phyloP scores from a whole-genome alignment of 306 rosid genomes.

The Quercus alba region DNA sequence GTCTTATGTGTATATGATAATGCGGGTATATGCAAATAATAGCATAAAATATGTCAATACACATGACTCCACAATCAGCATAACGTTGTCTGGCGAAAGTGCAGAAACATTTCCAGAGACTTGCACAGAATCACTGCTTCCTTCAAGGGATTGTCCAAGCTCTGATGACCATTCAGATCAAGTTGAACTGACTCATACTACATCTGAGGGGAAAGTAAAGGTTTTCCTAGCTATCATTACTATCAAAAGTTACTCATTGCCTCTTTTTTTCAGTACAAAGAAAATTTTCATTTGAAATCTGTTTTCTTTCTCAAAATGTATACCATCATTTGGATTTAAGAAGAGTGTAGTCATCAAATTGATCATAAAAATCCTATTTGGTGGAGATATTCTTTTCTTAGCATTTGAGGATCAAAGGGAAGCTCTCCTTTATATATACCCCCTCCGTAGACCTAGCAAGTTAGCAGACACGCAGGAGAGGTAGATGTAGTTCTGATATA shows the following conservation, averaged over 20 bases:
- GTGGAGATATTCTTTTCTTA: background rate
- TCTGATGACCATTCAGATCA: background rate
- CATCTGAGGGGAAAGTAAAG: background rate
- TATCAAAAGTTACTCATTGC: too few species aligned
- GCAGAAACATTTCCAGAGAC: background rate
- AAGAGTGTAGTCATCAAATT: background rate
- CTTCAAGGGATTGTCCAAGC: background rate
- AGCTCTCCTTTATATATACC: too few species aligned
- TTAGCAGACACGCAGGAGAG: too few species aligned
- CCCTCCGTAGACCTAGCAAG: too few species aligned
- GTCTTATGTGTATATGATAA: constrained; percentile 1
- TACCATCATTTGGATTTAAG: background rate
- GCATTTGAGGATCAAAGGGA: too few species aligned
- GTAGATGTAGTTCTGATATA: too few species aligned
- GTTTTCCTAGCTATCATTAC: background rate
- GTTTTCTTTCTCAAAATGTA: background rate
- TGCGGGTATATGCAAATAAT: background rate
- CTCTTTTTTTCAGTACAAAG: too few species aligned
- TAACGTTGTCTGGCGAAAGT: background rate
- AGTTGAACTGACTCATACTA: background rate
- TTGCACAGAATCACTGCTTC: background rate
- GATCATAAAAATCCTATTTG: background rate
- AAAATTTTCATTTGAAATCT: background rate
- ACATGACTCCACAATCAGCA: background rate
- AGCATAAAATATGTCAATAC: background rate